Percentiles rank a stretch among this genome's conserved stretches.
Conservation (phyloP, 805 yeast genomes). For the Zygotorulaspora chibaensis region DNA sequence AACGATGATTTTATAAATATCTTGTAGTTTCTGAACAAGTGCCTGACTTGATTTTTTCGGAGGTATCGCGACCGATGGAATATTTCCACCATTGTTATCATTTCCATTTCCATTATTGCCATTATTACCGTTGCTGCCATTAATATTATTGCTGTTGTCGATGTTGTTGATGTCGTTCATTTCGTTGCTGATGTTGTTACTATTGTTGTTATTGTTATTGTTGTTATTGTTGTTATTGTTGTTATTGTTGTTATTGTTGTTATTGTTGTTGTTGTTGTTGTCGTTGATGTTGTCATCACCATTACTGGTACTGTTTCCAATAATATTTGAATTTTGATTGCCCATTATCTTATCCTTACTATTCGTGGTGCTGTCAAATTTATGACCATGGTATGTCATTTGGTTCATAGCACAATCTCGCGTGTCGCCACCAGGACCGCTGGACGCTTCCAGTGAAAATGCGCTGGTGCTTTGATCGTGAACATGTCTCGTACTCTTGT, state of each 20-base stretch:
- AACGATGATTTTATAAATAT: slow-evolving; percentile 66
- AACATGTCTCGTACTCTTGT: neutral
- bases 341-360: no score
- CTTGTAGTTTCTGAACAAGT: slow-evolving; percentile 65
- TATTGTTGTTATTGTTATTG: slow-evolving; percentile 2
- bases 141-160: slow-evolving; percentile 11
- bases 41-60: slow-evolving; percentile 39
- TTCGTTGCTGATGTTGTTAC: slow-evolving; percentile 4
- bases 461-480: no score
- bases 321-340: neutral
- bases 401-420: no score
- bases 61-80: slow-evolving; percentile 18
- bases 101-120: slow-evolving; percentile 20
- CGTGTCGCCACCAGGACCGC: no score
- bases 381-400: no score
- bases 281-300: slow-evolving; percentile 2
- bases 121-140: slow-evolving; percentile 13
- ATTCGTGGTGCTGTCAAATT: no score
- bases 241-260: slow-evolving; percentile 4
- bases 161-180: slow-evolving; percentile 6
- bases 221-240: slow-evolving; percentile 4
- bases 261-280: slow-evolving; percentile 1
- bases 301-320: neutral
- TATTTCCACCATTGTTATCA: slow-evolving; percentile 22
- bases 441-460: no score